Base-by-base conservation (phyloP, 257 asterid species). In the Ophiorrhiza pumila region DNA sequence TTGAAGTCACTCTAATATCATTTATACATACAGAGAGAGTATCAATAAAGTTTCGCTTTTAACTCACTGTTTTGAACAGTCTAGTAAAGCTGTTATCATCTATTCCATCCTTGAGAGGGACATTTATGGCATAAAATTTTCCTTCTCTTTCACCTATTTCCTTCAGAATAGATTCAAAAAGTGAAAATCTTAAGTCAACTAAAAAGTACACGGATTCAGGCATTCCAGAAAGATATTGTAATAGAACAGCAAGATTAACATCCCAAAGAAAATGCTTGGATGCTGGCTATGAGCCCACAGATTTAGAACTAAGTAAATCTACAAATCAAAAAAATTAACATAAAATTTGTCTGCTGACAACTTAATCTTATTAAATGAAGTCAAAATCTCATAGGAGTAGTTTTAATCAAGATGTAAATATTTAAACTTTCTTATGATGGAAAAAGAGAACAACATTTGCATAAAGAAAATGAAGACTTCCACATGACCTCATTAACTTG, bases 101-200 rank as follows among this genome's bases (percentile, higher is more conserved):
- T 76, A 95, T 95, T 73, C 99, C 99, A 79, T 92, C 94, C 85
- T 87, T 92, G 50, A 95, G 91, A 74, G 99, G 98, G 52, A 95
- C 99, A 85, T 95, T 95, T 74, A 95, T 92, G 69, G 99, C 96
- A 80, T 95, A 95, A 79, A 72, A 78, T 83, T 89, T 95, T 64
- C 99, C 98, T 81, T 95, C 99, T 83, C 87, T 87, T 78, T 95
- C 98, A 83, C 99, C 99, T 62, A 84, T 87, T 75, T 90, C 99
- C 98, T 95, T 86, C 90, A 83, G 65, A 80, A 86, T 69, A 69
- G 74, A 78, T 80, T 72, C 69, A 76, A 82, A 50, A 74, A 31
- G 71, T 69, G 75, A 69, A 68, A 18, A 72, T 42, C 27, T 49
- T 32, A 12, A 17, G 43, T 7, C 2, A 1, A 23, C 5, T n/a